phyloP scores from a whole-genome alignment of 345 rosid species.

The Conringia planisiliqua region DNA sequence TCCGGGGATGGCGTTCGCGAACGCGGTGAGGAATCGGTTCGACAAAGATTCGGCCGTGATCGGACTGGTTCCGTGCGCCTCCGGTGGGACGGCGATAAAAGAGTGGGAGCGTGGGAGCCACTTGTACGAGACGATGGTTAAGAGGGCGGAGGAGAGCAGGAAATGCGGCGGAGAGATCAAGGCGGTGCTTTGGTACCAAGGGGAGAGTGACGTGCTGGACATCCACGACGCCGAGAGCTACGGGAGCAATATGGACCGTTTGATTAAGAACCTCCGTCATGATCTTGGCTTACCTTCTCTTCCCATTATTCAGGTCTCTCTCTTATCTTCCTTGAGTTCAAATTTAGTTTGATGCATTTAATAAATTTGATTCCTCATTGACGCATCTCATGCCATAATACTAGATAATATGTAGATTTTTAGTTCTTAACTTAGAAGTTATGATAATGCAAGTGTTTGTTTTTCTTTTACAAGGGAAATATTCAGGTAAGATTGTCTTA shows the following conservation, averaged over 20 bases:
- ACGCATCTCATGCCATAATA: background rate
- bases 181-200: slow-evolving; percentile 87
- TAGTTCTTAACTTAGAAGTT: no score
- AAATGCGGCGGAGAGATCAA: slow-evolving; percentile 60
- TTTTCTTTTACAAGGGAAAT: background rate
- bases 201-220: slow-evolving; percentile 71
- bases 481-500: background rate
- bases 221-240: slow-evolving; percentile 62
- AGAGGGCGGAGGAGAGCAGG: slow-evolving; percentile 55
- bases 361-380: background rate
- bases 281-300: slow-evolving; percentile 71
- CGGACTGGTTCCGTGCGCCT: slow-evolving; percentile 82
- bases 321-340: no score
- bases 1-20: slow-evolving; percentile 89
- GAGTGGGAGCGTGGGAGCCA: slow-evolving; percentile 76
- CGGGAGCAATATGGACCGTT: slow-evolving; percentile 49
- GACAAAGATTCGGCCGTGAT: slow-evolving; percentile 11
- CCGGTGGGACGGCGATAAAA: slow-evolving; percentile 82
- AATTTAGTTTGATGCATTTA: no score
- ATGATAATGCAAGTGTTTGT: no score
- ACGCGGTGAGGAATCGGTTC: slow-evolving; percentile 38
- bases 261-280: slow-evolving; percentile 54
- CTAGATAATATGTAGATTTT: no score
- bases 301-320: slow-evolving; percentile 67
- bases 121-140: slow-evolving; percentile 70